Evolutionary conservation across 1,139 yeast species (phyloP).

Genomic region (Yamadazyma conglobata): DNA sequence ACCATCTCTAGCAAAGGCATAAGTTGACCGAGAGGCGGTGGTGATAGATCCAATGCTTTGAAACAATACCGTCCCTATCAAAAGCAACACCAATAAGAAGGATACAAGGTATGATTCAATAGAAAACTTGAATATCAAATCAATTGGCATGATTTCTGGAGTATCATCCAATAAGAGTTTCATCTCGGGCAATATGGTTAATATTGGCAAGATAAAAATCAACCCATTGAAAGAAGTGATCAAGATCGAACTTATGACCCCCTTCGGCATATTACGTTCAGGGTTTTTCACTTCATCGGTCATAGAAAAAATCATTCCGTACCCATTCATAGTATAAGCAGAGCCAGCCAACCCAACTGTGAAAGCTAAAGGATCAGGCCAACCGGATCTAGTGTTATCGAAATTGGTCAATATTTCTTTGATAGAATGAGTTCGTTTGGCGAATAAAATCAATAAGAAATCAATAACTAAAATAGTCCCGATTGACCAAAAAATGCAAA

Average conservation of each 20-base stretch:
- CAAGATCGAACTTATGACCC: conserved; percentile 63
- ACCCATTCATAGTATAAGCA: conserved; percentile 76
- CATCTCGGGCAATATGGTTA: conserved; percentile 68
- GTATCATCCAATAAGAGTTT: conserved; percentile 52
- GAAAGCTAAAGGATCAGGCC: conserved; percentile 66
- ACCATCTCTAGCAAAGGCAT: conserved; percentile 85
- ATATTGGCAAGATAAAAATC: conserved; percentile 66
- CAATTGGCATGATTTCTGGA: conserved; percentile 64
- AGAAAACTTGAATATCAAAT: conserved; percentile 63
- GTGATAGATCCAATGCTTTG: conserved; percentile 80
- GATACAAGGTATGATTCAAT: conserved; percentile 68
- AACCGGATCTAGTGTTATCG: conserved; percentile 69
- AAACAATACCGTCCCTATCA: conserved; percentile 69
- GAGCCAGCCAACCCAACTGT: conserved; percentile 75
- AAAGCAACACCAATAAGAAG: conserved; percentile 59
- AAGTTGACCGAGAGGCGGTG: conserved; percentile 83
- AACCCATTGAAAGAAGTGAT: conserved; percentile 67
- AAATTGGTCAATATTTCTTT: conserved; percentile 62
- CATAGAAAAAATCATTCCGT: conserved; percentile 77
- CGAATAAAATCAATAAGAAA: conserved; percentile 54
- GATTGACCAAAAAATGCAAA: conserved; percentile 71
- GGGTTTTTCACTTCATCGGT: conserved; percentile 80
- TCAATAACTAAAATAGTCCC: conserved; percentile 71
- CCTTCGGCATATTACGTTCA: conserved; percentile 73
- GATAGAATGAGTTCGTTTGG: conserved; percentile 58